phyloP scores from a whole-genome alignment of 1,139 yeast genomes.

The Hyphopichia buzzinii region DNA sequence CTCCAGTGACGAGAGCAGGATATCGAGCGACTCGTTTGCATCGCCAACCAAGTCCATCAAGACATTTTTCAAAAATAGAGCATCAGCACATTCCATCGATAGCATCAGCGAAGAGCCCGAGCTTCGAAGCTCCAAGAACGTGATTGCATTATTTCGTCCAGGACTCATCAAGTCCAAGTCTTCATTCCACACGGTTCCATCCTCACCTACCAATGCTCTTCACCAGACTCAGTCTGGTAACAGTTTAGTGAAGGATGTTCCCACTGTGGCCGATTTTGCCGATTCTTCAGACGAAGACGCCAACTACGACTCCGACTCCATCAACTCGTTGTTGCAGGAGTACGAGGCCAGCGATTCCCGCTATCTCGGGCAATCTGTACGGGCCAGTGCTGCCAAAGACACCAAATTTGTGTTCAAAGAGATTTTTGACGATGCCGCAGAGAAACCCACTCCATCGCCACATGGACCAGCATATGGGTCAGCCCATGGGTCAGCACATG shows the following conservation, averaged over 20 bases:
- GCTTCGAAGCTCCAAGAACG: constrained; percentile 6
- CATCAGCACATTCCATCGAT: constrained; percentile 26
- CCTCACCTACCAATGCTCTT: constrained; percentile 17
- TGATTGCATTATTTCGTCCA: constrained; percentile 16
- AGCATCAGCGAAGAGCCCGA: constrained; percentile 28
- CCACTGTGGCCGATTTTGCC: constrained; percentile 38
- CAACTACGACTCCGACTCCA: constrained; percentile 28
- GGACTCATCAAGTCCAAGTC: constrained; percentile 21
- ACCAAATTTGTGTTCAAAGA: constrained; percentile 26
- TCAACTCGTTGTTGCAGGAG: constrained; percentile 33
- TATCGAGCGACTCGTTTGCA: constrained; percentile 4
- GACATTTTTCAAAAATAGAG: constrained; percentile 23
- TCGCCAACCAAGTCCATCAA: constrained; percentile 30
- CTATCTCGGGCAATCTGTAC: not conserved
- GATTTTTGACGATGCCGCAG: constrained; percentile 27
- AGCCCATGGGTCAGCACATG: not conserved
- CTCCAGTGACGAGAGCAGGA: not conserved
- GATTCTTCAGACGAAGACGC: constrained; percentile 21
- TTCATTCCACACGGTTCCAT: constrained; percentile 10
- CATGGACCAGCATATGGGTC: too few relatives aligned
- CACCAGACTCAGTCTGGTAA: constrained; percentile 1
- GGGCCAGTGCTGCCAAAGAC: constrained; percentile 1
- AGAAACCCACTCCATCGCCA: too few relatives aligned
- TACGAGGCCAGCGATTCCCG: constrained; percentile 14
- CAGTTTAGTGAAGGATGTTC: constrained; percentile 7